Evolutionary conservation across 2,329 filamentous ascomycete genomes (phyloP).

Genomic region (Xylariales sp.): DNA sequence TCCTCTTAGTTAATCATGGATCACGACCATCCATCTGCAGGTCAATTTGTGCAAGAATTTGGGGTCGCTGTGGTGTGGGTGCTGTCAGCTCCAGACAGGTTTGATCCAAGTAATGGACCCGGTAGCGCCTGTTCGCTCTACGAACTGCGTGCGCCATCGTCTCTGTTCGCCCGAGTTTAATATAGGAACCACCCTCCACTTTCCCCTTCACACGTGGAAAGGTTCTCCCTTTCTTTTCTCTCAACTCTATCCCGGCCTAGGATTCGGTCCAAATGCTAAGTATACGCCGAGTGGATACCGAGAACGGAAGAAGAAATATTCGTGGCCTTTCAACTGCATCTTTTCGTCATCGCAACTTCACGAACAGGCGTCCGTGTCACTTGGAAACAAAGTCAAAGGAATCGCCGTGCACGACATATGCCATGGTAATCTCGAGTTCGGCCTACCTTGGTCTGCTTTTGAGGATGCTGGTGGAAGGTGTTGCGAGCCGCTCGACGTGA

Average conservation of each 20-base stretch:
- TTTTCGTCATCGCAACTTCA: neutral
- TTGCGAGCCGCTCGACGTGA: neutral
- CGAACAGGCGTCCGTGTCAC: neutral
- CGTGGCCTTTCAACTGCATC: neutral
- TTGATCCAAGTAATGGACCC: conserved; percentile 7
- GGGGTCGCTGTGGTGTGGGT: conserved; percentile 4
- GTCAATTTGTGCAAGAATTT: conserved; percentile 9
- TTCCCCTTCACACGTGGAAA: conserved; percentile 7
- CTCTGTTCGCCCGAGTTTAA: conserved; percentile 9
- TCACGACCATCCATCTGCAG: conserved; percentile 8
- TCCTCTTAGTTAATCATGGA: too few relatives aligned
- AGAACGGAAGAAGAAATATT: neutral
- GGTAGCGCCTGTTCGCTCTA: conserved; percentile 1
- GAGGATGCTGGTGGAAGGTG: neutral
- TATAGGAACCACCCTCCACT: conserved; percentile 2
- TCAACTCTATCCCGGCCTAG: conserved; percentile 1
- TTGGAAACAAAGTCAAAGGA: neutral
- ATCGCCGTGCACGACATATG: neutral
- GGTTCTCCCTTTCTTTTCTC: conserved; percentile 3
- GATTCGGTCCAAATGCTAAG: neutral
- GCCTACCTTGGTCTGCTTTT: neutral
- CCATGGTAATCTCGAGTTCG: neutral
- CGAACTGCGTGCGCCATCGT: conserved; percentile 3
- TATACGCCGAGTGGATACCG: neutral
- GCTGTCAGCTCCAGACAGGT: conserved; percentile 6